These are phyloP conservation scores for Leptographium flavum DNA, from an alignment of 2,329 filamentous ascomycete species.

Conservation along the genomic window DNA sequence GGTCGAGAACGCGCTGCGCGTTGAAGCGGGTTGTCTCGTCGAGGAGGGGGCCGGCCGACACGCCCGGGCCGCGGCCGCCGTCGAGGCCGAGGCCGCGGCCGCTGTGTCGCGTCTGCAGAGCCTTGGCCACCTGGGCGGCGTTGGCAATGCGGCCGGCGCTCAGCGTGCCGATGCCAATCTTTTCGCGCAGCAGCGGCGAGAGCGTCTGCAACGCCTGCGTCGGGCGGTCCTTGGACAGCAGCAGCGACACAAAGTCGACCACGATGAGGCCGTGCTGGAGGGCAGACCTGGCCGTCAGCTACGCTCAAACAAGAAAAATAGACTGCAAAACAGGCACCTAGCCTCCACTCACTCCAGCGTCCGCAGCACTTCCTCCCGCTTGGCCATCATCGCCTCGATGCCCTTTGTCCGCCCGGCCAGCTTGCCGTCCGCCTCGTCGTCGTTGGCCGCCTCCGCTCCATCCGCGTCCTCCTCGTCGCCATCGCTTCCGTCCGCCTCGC, in stretches of 20 bases:
- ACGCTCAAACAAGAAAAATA: too few species aligned
- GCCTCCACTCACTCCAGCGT: conserved; percentile 46
- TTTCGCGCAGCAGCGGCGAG: conserved; percentile 53
- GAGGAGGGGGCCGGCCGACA: background rate
- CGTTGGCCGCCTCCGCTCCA: conserved; percentile 26
- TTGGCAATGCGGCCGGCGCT: conserved; percentile 51
- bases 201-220: conserved; percentile 55
- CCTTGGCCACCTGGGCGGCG: conserved; percentile 34
- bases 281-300: conserved; percentile 22
- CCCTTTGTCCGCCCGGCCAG: conserved; percentile 1
- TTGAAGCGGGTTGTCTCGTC: conserved; percentile 20
- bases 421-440: conserved; percentile 18
- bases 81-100: background rate
- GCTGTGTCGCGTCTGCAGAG: conserved; percentile 3
- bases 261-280: conserved; percentile 52
- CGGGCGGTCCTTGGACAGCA: conserved; percentile 70
- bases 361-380: conserved; percentile 42
- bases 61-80: background rate
- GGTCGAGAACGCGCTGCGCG: conserved; percentile 32
- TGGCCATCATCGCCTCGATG: conserved; percentile 28
- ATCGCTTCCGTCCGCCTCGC: too few species aligned
- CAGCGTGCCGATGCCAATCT: conserved; percentile 60
- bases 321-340: too few species aligned
- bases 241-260: conserved; percentile 70
- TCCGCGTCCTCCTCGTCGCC: conserved; percentile 27